phyloP scores from a whole-genome alignment of 1,139 yeast genomes.

The Magnusiomyces paraingens region DNA sequence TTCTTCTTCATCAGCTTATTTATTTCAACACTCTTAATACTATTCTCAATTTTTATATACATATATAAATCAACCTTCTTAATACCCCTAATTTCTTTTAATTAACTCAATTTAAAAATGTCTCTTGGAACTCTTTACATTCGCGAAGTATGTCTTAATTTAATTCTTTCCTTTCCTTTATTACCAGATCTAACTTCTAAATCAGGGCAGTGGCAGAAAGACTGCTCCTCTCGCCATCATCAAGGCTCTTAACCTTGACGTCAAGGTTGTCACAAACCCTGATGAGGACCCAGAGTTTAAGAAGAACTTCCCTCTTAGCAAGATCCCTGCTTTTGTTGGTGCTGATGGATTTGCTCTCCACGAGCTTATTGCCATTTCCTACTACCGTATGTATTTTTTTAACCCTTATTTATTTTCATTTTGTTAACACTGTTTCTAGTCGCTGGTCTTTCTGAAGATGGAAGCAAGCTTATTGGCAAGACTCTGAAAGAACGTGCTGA shows the following conservation, averaged over 20 bases:
- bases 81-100: no score
- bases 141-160: no score
- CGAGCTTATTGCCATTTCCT: conserved; percentile 69
- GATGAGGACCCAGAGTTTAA: conserved; percentile 42
- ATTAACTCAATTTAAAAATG: no score
- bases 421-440: conserved; percentile 9
- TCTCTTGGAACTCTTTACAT: no score
- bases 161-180: no score
- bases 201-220: no score
- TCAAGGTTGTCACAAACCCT: conserved; percentile 38
- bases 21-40: no score
- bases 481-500: conserved; percentile 60
- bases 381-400: conserved; percentile 30
- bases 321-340: conserved; percentile 73
- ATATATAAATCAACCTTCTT: no score
- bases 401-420: not conserved
- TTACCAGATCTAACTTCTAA: no score
- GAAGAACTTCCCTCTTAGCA: conserved; percentile 61
- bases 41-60: no score
- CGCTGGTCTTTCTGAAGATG: conserved; percentile 23
- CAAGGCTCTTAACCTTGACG: conserved; percentile 65
- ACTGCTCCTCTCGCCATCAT: conserved; percentile 44
- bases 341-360: conserved; percentile 72
- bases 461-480: conserved; percentile 51
- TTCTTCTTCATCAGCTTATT: no score